Percentiles rank a stretch among this genome's conserved stretches.
Conservation (phyloP, 352 stramenopile species). For the Phytophthora lateralis region DNA sequence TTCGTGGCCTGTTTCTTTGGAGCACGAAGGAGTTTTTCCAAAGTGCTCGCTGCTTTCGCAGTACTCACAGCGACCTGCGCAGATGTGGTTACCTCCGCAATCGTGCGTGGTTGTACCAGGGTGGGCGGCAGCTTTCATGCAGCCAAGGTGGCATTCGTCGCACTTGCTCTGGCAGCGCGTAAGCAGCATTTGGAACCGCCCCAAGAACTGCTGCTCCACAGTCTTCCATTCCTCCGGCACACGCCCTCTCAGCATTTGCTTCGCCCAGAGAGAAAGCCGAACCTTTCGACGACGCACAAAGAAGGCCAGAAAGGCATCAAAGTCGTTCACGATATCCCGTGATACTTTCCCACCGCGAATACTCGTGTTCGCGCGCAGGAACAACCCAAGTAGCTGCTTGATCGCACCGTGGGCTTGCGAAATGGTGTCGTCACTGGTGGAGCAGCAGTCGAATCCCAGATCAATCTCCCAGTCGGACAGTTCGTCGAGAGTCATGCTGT, state of each 20-base stretch:
- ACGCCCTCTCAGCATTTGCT: constrained; percentile 41
- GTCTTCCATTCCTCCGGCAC: constrained; percentile 54
- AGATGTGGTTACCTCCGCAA: constrained; percentile 59
- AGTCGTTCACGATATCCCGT: constrained; percentile 37
- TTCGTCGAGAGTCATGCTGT: constrained; percentile 25
- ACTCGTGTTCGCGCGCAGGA: constrained; percentile 17
- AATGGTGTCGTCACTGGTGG: constrained; percentile 19
- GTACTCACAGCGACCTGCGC: constrained; percentile 52
- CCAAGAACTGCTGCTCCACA: constrained; percentile 52
- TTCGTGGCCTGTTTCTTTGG: constrained; percentile 64
- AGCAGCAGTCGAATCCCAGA: constrained; percentile 41
- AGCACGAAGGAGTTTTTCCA: constrained; percentile 45
- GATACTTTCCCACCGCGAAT: constrained; percentile 25
- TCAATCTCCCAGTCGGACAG: constrained; percentile 57
- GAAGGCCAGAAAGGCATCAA: constrained; percentile 67
- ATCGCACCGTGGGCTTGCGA: constrained; percentile 30
- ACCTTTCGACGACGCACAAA: constrained; percentile 60
- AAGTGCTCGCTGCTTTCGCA: constrained; percentile 37
- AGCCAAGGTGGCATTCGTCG: constrained; percentile 56
- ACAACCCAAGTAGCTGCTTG: constrained; percentile 39
- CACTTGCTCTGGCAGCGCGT: constrained; percentile 67
- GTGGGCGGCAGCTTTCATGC: constrained; percentile 63
- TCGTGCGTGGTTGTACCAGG: constrained; percentile 36
- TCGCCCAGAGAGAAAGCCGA: constrained; percentile 51
- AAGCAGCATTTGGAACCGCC: constrained; percentile 53